Conservation (phyloP, 306 rosid species). For the Comarum palustre region DNA sequence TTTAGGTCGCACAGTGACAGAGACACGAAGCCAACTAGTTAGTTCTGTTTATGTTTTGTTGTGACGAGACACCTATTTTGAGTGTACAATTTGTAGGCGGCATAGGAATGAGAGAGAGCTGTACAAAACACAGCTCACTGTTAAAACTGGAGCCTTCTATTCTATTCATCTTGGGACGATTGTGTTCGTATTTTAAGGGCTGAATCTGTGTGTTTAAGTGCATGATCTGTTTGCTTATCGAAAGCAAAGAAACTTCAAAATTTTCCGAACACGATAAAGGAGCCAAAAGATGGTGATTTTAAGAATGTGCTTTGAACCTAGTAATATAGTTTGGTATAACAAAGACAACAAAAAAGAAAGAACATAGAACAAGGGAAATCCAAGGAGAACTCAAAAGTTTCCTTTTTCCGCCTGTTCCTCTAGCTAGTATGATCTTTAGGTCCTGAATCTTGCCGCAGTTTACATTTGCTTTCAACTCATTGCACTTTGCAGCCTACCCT, state of each 20-base stretch:
- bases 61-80: too few relatives aligned
- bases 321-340: conserved; percentile 35
- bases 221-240: neutral
- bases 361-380: conserved; percentile 45
- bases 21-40: neutral
- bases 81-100: neutral
- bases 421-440: conserved; percentile 34
- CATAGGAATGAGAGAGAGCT: neutral
- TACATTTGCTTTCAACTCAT: conserved; percentile 76
- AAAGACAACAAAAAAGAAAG: conserved; percentile 37
- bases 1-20: neutral
- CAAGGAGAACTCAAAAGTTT: conserved; percentile 44
- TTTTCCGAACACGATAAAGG: neutral
- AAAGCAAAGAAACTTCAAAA: conserved; percentile 1
- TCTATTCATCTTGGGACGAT: neutral
- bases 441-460: conserved; percentile 61
- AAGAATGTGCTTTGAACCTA: conserved; percentile 42
- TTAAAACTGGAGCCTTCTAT: neutral
- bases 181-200: neutral
- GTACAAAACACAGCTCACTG: neutral
- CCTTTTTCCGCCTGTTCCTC: conserved; percentile 47
- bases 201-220: neutral
- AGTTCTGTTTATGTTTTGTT: neutral
- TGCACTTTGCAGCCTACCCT: conserved; percentile 41
- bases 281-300: conserved; percentile 14